Percentiles rank a stretch among this genome's conserved stretches.
Evolutionary conservation across 1,284 basidiomycete species (phyloP).

Genomic region (Malassezia equina): DNA sequence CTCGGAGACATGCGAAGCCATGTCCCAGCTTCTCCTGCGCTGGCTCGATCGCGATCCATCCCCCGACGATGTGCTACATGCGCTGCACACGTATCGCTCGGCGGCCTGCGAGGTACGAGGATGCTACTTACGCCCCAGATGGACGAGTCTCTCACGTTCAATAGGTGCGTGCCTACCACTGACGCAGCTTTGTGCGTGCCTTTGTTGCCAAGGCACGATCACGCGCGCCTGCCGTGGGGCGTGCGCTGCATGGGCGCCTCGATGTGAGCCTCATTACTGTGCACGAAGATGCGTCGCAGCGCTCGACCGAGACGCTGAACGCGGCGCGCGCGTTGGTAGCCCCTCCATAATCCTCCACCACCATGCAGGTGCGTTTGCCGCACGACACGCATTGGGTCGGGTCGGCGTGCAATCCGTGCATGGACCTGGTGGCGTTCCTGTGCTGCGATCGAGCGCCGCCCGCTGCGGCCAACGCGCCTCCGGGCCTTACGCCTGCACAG

Average conservation of each 20-base stretch:
- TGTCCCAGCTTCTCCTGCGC: constrained; percentile 20
- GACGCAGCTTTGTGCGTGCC: constrained; percentile 1
- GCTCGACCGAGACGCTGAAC: neutral
- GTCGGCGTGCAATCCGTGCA: constrained; percentile 13
- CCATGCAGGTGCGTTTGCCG: constrained; percentile 6
- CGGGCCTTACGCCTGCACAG: constrained; percentile 15
- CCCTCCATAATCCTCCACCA: neutral
- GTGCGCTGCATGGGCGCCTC: neutral
- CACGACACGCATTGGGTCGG: constrained; percentile 5
- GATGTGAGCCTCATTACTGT: constrained; percentile 13
- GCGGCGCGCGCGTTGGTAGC: neutral
- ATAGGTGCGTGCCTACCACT: constrained; percentile 6
- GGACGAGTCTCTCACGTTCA: constrained; percentile 9
- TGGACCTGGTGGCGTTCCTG: constrained; percentile 17
- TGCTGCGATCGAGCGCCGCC: constrained; percentile 10
- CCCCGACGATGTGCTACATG: constrained; percentile 5
- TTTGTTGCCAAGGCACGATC: neutral
- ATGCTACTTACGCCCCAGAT: neutral
- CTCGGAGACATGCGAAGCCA: constrained; percentile 20
- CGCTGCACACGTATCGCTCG: constrained; percentile 1
- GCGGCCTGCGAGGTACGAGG: neutral
- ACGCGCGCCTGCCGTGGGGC: neutral
- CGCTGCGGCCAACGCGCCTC: constrained; percentile 4
- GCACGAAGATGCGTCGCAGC: constrained; percentile 6
- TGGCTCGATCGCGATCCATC: constrained; percentile 12